Evolutionary conservation across 768 basidiomycete species (phyloP), one percentile per base, ranked within the genome.

Genomic region (Mycena polygramma): DNA sequence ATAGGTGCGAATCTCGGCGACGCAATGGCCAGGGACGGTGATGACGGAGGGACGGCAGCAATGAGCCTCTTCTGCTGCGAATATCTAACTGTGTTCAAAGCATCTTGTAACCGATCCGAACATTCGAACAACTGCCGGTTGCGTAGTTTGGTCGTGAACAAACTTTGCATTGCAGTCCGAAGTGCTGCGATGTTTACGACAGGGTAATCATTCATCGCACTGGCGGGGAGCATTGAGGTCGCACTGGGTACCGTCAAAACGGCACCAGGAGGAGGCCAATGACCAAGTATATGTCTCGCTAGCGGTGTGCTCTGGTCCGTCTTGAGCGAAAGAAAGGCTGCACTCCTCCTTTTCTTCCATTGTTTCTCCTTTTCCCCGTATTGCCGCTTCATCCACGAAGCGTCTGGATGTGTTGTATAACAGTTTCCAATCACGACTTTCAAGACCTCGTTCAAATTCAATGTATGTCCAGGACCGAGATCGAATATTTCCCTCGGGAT

Each of bases 101-200:
- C 53, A 24, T 26, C 10, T 39, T 69, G 68, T 30, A 69, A 24
- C 13, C 24, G 26, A n/a, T 13, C 22, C 5, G 49, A 41, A 13
- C 49, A 2, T 45, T 63, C 61, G 26, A 63, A 69, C 30, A 69
- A 26, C 1, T 17, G 24, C 2, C 68, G 61, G 35, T 69, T 69
- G 20, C 57, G 61, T 37, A 69, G 22, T 46, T 20, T 63, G 8
- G 8, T 8, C 10, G 37, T 8, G n/a, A 69, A 57, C 13, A 69
- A 46, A 11, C 15, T 14, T 35, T 48, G 5, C 15, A 46, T n/a
- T 14, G 37, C 62, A 3, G 7, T 36, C 46, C 62, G 68, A 37
- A 69, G 61, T 7, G 8, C 20, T n/a, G n/a, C 19, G 3, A 69
- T 57, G 26, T 63, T 49, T n/a, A 69, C 62, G 39, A 59, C 59